These are phyloP conservation scores for Chamaecyparis obtusa DNA, from an alignment of 75 land plant species.

Conservation along the genomic window DNA sequence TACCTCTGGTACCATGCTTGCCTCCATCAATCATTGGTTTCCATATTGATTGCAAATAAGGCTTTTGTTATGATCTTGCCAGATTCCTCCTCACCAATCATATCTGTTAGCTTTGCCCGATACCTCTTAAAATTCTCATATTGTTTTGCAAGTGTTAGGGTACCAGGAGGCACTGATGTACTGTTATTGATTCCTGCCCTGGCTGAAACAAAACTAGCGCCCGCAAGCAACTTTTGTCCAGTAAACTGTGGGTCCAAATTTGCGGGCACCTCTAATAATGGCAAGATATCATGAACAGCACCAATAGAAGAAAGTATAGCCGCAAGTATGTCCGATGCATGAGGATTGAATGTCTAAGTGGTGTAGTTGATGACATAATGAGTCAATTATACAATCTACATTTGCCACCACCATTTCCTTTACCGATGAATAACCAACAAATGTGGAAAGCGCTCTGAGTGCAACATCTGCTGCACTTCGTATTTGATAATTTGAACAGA, in stretches of 20 bases:
- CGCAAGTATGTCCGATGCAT: conserved; percentile 76
- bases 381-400: conserved; percentile 89
- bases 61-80: conserved; percentile 14
- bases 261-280: conserved; percentile 35
- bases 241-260: not conserved
- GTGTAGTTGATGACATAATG: conserved; percentile 81
- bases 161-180: not conserved
- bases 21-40: conserved; percentile 69
- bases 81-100: conserved; percentile 22
- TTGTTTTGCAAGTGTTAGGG: conserved; percentile 24
- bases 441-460: conserved; percentile 50
- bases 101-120: not conserved
- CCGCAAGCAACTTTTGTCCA: not conserved
- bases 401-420: conserved; percentile 75
- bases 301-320: conserved; percentile 85
- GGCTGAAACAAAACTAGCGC: not conserved
- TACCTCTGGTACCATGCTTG: conserved; percentile 82
- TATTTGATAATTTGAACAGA: conserved; percentile 51
- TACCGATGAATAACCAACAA: conserved; percentile 66
- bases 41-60: conserved; percentile 33
- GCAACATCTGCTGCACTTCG: conserved; percentile 67
- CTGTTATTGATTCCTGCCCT: not conserved
- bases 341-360: conserved; percentile 83
- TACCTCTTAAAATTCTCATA: conserved; percentile 35
- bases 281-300: conserved; percentile 76